Evolutionary conservation across 192 early-diverging fungal species (phyloP).

Genomic region (Coemansia sp.): DNA sequence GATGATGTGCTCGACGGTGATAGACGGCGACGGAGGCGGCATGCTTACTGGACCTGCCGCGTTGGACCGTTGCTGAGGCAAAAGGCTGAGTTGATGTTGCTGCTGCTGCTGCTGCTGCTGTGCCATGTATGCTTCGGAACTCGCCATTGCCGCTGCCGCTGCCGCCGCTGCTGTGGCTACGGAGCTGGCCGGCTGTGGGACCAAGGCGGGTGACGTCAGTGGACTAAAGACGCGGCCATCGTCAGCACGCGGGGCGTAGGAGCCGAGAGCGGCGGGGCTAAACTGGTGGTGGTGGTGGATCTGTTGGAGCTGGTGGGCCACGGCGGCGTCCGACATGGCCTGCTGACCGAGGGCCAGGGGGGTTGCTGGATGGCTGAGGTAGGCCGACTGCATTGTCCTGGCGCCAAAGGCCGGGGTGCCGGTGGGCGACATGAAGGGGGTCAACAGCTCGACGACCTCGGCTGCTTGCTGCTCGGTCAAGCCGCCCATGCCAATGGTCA

Average conservation of each 20-base stretch:
- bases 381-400: background rate
- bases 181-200: constrained; percentile 4
- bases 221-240: constrained; percentile 21
- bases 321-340: background rate
- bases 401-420: constrained; percentile 12
- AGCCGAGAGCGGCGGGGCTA: background rate
- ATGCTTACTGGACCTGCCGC: constrained; percentile 11
- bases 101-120: constrained; percentile 4
- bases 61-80: background rate
- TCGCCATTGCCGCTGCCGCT: background rate
- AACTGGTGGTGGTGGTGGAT: background rate
- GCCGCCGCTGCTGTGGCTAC: background rate
- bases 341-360: constrained; percentile 7
- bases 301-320: background rate
- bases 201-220: constrained; percentile 35
- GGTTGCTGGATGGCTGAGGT: constrained; percentile 4
- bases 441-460: constrained; percentile 41
- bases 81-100: background rate
- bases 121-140: background rate
- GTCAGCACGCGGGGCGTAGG: background rate
- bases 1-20: constrained; percentile 40
- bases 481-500: constrained; percentile 18
- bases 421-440: constrained; percentile 39
- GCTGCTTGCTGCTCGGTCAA: constrained; percentile 37
- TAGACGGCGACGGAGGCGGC: constrained; percentile 42